Evolutionary conservation across 495 filamentous ascomycete species (phyloP).

Genomic region (Haplographium delicatum): DNA sequence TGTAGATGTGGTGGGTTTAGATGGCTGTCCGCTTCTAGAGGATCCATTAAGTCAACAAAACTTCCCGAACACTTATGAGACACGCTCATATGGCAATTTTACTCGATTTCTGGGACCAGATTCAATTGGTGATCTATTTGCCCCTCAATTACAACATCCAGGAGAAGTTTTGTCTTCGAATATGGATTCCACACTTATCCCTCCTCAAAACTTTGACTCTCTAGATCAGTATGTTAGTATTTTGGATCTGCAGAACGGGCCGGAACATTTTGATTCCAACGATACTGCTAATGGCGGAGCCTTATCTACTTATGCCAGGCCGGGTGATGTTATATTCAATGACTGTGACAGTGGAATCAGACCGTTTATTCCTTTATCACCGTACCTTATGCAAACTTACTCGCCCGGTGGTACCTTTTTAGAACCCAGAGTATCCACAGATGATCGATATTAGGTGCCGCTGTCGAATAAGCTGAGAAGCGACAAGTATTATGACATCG

Average conservation of each 20-base stretch:
- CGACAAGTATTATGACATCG: too few species aligned
- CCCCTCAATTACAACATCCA: neutral
- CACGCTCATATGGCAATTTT: neutral
- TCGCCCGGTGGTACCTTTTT: too few species aligned
- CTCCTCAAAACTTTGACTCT: conserved; percentile 3
- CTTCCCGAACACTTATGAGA: conserved; percentile 8
- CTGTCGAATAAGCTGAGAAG: too few species aligned
- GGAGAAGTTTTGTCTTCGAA: conserved; percentile 1
- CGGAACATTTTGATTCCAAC: neutral
- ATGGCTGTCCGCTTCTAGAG: neutral
- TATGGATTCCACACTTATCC: neutral
- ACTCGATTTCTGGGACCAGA: conserved; percentile 10
- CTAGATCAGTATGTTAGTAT: conserved; percentile 14
- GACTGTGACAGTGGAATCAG: too few species aligned
- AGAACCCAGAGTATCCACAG: too few species aligned
- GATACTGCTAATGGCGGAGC: neutral
- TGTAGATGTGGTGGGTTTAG: conserved; percentile 2
- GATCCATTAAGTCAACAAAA: neutral
- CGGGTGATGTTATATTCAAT: neutral
- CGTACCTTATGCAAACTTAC: conserved; percentile 8
- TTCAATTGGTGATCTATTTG: conserved; percentile 12
- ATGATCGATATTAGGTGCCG: too few species aligned
- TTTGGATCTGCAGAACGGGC: conserved; percentile 6
- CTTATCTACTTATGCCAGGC: neutral
- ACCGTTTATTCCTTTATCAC: conserved; percentile 15